These are phyloP conservation scores for Polysphondylium violaceum DNA, from an alignment of 78 protist genomes.

Conservation along the genomic window DNA sequence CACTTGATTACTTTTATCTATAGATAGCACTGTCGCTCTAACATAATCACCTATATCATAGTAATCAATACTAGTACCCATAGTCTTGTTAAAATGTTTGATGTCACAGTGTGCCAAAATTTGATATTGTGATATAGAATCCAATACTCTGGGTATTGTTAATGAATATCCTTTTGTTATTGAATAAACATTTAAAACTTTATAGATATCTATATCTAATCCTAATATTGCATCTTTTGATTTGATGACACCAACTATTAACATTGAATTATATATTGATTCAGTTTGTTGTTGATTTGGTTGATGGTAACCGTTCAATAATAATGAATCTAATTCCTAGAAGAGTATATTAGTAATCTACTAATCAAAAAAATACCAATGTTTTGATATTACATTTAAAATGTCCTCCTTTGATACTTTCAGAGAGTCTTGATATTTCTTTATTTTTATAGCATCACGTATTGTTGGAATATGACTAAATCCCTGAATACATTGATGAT, in stretches of 20 bases:
- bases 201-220: conserved; percentile 2
- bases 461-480: conserved; percentile 11
- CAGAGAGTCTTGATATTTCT: neutral
- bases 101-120: neutral
- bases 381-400: neutral
- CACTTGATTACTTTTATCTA: neutral
- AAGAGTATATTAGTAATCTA: neutral
- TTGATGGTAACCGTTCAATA: neutral
- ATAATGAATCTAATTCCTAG: conserved; percentile 4
- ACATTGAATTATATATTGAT: conserved; percentile 16
- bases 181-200: neutral
- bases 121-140: conserved; percentile 23
- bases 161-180: neutral
- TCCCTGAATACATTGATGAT: neutral
- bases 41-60: conserved; percentile 7
- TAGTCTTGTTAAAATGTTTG: neutral
- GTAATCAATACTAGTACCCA: neutral
- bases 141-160: neutral
- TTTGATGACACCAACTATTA: neutral
- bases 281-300: no score
- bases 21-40: neutral
- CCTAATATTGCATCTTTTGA: conserved; percentile 7
- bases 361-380: neutral
- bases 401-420: neutral
- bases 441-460: neutral